Base-by-base conservation (phyloP, 2,329 filamentous ascomycete genomes). In the Penicillium sp. region DNA sequence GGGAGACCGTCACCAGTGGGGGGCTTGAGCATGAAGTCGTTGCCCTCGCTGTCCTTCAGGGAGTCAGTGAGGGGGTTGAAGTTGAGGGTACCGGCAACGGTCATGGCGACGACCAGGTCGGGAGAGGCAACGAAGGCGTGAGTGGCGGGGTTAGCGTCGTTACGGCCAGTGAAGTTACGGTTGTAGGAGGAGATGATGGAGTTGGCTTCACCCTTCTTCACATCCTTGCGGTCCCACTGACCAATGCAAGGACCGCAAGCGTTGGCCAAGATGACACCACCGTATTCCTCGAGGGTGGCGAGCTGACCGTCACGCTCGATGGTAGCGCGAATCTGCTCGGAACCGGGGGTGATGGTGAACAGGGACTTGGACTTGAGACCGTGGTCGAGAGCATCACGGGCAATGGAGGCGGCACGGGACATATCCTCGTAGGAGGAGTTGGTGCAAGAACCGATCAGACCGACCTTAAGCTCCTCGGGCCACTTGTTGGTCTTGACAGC, bases 341-440 rank as follows among this genome's bases (percentile, higher is more conserved):
- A 96, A 42, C 95, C 95, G 1, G 95, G 95, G 0, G 95, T 97
- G 71, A 99, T 90, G 78, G 96, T 97, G 78, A 99, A 97, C 71
- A 93, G 90, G 2, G 91, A 87, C 68, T 89, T 91, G 39, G 95
- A 92, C 79, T 91, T 90, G 58, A 99, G 81, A 16, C 95, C 95
- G n/a, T 92, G 95, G 57, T 88, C 87, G 52, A 88, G 84, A 10
- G 95, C 95, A 75, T 97, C 93, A 76, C 93, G 93, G 57, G 98
- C 91, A 55, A 99, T 85, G 71, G 92, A 87, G 78, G 97, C 93
- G 14, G 93, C 91, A 60, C 93, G 89, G 35, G 93, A 96, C 95
- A 99, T 99, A 74, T 99, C 95, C 78, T 97, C 90, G 75, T 98
- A 99, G 2, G 95, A 98, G 75, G 91, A 96, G 83, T 99, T 99